Conservation (phyloP, 176 grass and related monocot genomes). For the Tuctoria greenei region DNA sequence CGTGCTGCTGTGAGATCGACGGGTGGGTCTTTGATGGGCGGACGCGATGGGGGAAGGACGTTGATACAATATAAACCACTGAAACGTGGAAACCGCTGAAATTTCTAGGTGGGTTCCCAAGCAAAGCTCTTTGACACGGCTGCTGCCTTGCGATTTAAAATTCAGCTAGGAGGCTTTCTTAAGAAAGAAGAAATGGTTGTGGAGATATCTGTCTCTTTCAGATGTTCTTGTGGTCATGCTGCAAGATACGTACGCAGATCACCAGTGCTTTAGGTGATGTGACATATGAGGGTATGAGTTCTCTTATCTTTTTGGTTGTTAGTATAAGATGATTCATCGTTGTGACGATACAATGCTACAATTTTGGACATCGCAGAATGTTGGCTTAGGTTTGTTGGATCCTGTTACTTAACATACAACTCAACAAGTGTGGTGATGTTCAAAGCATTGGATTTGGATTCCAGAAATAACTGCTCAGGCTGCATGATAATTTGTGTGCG, state of each 20-base stretch:
- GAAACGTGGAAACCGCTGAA: not conserved
- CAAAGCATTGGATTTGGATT: constrained; percentile 1
- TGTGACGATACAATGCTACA: not conserved
- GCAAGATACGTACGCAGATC: not conserved
- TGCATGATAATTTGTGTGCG: not conserved
- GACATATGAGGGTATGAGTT: not conserved
- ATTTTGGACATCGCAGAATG: not conserved
- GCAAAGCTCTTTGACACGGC: not conserved
- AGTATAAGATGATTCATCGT: not conserved
- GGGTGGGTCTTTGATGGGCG: not conserved
- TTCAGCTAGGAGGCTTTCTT: not conserved
- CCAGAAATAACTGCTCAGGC: not conserved
- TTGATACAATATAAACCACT: not conserved
- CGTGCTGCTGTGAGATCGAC: constrained; percentile 4
- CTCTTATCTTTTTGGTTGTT: not conserved
- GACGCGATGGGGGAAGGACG: not conserved
- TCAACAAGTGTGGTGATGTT: not conserved
- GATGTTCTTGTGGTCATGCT: constrained; percentile 8
- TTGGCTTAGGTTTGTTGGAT: not conserved
- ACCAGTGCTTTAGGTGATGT: not conserved
- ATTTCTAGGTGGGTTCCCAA: not conserved
- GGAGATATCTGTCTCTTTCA: not conserved
- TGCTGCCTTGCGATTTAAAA: not conserved
- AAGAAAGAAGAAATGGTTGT: not conserved
- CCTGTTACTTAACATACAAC: not conserved